Evolutionary conservation across 2,329 filamentous ascomycete species (phyloP), one percentile per base, ranked within the genome.

Genomic region (Fusarium pseudonygamai): DNA sequence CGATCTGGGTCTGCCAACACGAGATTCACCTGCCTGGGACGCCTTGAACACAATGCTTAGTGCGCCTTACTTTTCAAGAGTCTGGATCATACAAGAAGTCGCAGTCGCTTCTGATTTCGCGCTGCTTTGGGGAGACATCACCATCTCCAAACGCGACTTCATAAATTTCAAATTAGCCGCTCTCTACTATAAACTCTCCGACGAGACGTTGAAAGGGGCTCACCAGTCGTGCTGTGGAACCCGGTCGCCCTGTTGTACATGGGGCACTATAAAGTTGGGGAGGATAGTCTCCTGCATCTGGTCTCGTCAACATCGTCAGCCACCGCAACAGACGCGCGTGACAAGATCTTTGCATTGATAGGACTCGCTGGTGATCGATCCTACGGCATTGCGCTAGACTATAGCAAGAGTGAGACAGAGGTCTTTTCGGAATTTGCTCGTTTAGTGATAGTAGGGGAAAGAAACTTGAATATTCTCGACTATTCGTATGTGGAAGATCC

Each of bases 251-350:
- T 57, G 3, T 10, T 16, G 7, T 34, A 34, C 7, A 24, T 22
- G 13, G 18, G 26, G 0, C 3, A 34, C 2, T 32, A 57, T 3
- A 11, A 4, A 22, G 18, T n/a, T 18, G 42, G 32, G n/a, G 24
- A 5, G 0, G 1, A 7, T 3, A n/a, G 16, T 11, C 40, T 58
- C 24, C 11, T 58, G 2, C 18, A 36, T 0, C 24, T 58, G 8
- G 32, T 28, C n/a, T 30, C 22, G 8, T 12, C n/a, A 0, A 9
- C 6, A 26, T 34, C 7, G 6, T 8, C 18, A 13, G 1, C n/a
- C 8, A 24, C n/a, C 7, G 55, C 40, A 6, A 36, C 40, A 18
- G 55, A 58, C 10, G 8, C 18, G 2, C 24, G 32, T 0, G 56
- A 49, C 15, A 59, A 49, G 24, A 37, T 59, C 4, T 59, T 47